Percentiles rank a stretch among this genome's conserved stretches.
Conservation (phyloP, 2,329 filamentous ascomycete species). For the Ophiostoma pallidulum region DNA sequence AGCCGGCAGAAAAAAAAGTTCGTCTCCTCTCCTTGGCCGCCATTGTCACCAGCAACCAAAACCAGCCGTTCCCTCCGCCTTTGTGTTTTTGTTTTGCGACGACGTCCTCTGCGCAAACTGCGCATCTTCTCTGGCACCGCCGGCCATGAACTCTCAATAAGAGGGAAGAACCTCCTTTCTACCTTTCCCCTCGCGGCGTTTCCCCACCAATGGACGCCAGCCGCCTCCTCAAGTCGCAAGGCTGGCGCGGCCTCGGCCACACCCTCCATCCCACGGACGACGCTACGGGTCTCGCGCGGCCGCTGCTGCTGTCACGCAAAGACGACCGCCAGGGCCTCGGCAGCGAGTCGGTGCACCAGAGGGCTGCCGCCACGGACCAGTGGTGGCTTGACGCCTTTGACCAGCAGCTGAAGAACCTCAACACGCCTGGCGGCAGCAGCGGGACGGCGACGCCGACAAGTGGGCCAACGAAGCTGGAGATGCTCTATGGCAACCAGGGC, state of each 20-base stretch:
- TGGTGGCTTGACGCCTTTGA: slow-evolving; percentile 98
- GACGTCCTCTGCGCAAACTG: no score
- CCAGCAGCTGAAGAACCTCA: slow-evolving; percentile 73
- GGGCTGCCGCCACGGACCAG: slow-evolving; percentile 61
- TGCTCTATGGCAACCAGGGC: slow-evolving; percentile 33
- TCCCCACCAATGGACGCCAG: slow-evolving; percentile 62
- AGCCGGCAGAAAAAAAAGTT: slow-evolving; percentile 11
- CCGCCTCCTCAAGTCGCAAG: slow-evolving; percentile 73
- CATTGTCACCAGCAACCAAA: neutral
- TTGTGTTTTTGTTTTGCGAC: no score
- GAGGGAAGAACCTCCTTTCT: no score
- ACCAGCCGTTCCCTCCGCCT: neutral
- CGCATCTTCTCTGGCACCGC: no score
- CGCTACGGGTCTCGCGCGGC: slow-evolving; percentile 68
- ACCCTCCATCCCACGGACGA: slow-evolving; percentile 70
- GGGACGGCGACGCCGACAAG: neutral
- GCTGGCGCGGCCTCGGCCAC: slow-evolving; percentile 84
- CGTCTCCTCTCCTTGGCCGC: neutral
- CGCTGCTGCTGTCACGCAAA: slow-evolving; percentile 75
- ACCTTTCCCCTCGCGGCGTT: neutral
- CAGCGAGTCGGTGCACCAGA: slow-evolving; percentile 56
- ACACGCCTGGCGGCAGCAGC: slow-evolving; percentile 49
- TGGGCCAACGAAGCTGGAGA: slow-evolving; percentile 39
- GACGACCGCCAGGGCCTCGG: slow-evolving; percentile 73
- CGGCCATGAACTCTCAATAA: no score